These are phyloP conservation scores for Coemansia sp. DNA, from an alignment of 192 early-diverging fungal species.

Conservation along the genomic window DNA sequence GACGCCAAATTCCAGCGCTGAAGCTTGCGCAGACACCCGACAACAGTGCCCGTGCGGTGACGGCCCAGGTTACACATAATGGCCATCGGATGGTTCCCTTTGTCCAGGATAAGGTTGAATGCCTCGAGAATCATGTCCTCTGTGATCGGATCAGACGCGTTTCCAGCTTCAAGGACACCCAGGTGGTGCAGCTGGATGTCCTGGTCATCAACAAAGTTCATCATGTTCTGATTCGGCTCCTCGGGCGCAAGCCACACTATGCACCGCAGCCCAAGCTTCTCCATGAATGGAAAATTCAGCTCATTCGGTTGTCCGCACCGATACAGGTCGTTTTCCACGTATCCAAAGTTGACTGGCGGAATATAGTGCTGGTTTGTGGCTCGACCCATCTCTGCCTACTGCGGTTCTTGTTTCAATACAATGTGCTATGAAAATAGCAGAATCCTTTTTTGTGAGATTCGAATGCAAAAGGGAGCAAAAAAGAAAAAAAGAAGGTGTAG, in stretches of 20 bases:
- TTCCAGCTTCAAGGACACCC: conserved; percentile 78
- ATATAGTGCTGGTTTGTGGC: conserved; percentile 56
- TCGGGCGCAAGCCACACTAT: conserved; percentile 96
- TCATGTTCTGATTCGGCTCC: conserved; percentile 92
- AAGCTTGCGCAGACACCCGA: conserved; percentile 96
- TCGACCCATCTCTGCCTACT: conserved; percentile 31
- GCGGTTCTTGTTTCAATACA: background rate
- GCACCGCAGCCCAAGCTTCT: conserved; percentile 91
- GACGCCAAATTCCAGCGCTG: conserved; percentile 98
- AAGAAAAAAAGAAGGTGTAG: too few species aligned
- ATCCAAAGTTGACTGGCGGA: conserved; percentile 82
- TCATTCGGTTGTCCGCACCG: conserved; percentile 98
- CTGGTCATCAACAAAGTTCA: conserved; percentile 99
- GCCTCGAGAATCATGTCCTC: conserved; percentile 95
- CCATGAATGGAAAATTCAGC: conserved; percentile 98
- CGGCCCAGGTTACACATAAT: conserved; percentile 98
- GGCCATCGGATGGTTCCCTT: conserved; percentile 90
- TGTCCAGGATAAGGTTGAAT: conserved; percentile 83
- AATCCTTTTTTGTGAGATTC: background rate
- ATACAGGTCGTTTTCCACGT: conserved; percentile 97
- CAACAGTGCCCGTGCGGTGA: conserved; percentile 97
- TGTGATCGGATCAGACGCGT: conserved; percentile 97
- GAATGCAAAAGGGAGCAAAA: background rate
- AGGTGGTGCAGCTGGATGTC: conserved; percentile 92
- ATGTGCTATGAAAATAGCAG: background rate